Evolutionary conservation across 2,329 filamentous ascomycete species (phyloP), one percentile per base, ranked within the genome.

Genomic region (Arthrinium phaeospermum): DNA sequence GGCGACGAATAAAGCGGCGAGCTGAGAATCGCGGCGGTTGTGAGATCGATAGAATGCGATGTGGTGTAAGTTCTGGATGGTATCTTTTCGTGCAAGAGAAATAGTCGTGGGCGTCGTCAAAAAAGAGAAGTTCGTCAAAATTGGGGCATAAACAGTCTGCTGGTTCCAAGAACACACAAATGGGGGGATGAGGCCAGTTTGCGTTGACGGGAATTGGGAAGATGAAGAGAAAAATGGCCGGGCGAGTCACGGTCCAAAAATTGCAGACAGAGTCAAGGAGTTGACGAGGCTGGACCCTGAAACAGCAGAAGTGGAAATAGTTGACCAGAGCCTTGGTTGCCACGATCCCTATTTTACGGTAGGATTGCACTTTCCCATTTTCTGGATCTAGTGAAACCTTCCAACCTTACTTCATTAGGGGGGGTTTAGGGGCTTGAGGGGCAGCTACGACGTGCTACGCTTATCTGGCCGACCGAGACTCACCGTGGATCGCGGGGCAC

Each of bases 251-350:
- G 57, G 57, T n/a, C 57, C 57, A 64, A 64, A 64, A 64, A 64
- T 64, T 41, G 19, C 57, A 64, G 30, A 41, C 6, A 64, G 30
- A 37, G 19, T 41, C 57, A 64, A 64, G 57, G 34, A 64, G 57
- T 64, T 24, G 57, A 22, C 67, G 34, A 69, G 67, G 67, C 67
- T 69, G 67, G 67, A 69, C 67, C 67, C 67, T 69, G 67, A 49
- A 69, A 69, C 45, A 47, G 67, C 45, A 45, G 45, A 69, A 69
- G 67, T 46, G 67, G 67, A 64, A 64, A 64, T 64, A 41, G 57
- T 64, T 64, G 57, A 13, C 57, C 57, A 12, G 22, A 64, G 57
- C 57, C 57, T 64, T 64, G 57, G 30, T n/a, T n/a, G 16, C 30
- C 37, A 22, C 22, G 53, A 61, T 61, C 57, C 57, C 34, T 64